A percentile compares a stretch with the other conserved stretches of the same genome.
phyloP scores from a whole-genome alignment of 2,329 filamentous ascomycete genomes.

The Polytolypa hystricis region DNA sequence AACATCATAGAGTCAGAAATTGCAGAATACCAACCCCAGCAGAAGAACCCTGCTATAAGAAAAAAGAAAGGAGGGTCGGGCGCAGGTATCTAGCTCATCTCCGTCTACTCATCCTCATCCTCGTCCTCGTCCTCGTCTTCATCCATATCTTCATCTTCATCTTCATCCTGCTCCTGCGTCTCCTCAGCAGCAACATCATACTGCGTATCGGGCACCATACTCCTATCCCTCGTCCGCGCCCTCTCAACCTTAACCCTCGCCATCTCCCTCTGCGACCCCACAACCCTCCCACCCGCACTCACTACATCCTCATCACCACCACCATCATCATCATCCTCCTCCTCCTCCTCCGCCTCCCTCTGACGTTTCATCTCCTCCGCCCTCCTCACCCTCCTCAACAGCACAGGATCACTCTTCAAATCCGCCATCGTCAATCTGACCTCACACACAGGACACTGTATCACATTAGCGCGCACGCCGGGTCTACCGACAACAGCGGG shows the following conservation, averaged over 20 bases:
- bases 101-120: constrained; percentile 11
- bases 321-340: constrained; percentile 23
- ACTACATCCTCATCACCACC: constrained; percentile 23
- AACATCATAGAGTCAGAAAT: no score
- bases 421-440: constrained; percentile 26
- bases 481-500: constrained; percentile 8
- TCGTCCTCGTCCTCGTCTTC: constrained; percentile 10
- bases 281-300: constrained; percentile 19
- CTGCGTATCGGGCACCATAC: constrained; percentile 8
- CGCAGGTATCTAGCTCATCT: no score
- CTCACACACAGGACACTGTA: constrained; percentile 34
- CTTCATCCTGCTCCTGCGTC: constrained; percentile 10
- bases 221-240: constrained; percentile 4
- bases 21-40: no score
- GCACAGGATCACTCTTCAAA: constrained; percentile 29
- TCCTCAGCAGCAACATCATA: constrained; percentile 6
- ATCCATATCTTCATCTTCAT: constrained; percentile 8
- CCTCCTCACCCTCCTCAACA: constrained; percentile 29
- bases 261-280: constrained; percentile 14
- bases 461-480: constrained; percentile 16
- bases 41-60: no score
- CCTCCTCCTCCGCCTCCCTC: constrained; percentile 22
- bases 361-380: constrained; percentile 15
- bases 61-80: no score
- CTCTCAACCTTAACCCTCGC: constrained; percentile 1